Percentiles rank a stretch among this genome's conserved stretches.
Conservation (phyloP, 2,329 filamentous ascomycete genomes). For the Amauroascus verrucosus region DNA sequence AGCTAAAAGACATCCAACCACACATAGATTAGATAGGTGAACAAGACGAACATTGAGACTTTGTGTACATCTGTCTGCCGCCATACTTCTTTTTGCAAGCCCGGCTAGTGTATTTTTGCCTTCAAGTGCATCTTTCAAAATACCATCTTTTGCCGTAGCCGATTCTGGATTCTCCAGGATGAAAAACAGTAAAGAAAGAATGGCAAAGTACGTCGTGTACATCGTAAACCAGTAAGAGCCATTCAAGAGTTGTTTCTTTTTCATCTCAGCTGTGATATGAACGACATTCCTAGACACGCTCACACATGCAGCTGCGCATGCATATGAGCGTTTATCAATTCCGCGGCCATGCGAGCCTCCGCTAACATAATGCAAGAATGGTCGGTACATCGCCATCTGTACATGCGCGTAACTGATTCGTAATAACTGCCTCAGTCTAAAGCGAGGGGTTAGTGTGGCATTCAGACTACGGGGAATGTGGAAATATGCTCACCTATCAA, state of each 20-base stretch:
- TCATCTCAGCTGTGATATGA: constrained; percentile 56
- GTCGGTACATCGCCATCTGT: constrained; percentile 55
- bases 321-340: constrained; percentile 53
- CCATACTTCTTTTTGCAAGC: constrained; percentile 73
- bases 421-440: constrained; percentile 49
- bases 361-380: constrained; percentile 56
- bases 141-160: constrained; percentile 53
- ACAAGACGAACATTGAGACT: constrained; percentile 57
- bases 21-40: background rate
- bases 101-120: constrained; percentile 73
- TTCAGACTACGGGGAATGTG: background rate
- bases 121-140: constrained; percentile 73
- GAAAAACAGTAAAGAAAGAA: constrained; percentile 54
- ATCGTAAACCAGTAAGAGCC: constrained; percentile 59
- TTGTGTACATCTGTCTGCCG: constrained; percentile 73
- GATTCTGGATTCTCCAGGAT: constrained; percentile 55
- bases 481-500: constrained; percentile 56
- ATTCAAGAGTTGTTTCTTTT: constrained; percentile 49
- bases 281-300: constrained; percentile 57
- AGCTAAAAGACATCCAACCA: background rate
- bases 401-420: constrained; percentile 55
- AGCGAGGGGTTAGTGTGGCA: constrained; percentile 21
- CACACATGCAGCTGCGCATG: constrained; percentile 55
- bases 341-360: constrained; percentile 39
- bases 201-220: constrained; percentile 59